Evolutionary conservation across 106 monocot genomes (phyloP).

Genomic region (Allium fistulosum): DNA sequence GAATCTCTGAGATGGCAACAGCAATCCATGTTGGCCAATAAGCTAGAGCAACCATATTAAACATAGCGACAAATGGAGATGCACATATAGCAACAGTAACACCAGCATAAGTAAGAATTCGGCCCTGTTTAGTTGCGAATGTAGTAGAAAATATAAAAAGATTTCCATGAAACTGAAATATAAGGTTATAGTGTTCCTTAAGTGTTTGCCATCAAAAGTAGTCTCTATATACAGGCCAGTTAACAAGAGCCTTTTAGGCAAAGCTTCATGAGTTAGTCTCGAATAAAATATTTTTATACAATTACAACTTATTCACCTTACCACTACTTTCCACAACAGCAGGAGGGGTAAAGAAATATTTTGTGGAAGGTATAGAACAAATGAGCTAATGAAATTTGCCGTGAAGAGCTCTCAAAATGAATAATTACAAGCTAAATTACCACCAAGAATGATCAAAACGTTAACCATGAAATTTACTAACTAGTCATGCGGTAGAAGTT

Average conservation of each 20-base stretch:
- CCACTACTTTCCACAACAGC: too few relatives aligned
- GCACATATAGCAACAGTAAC: slow-evolving; percentile 75
- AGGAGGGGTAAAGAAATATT: too few relatives aligned
- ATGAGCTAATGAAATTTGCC: not conserved
- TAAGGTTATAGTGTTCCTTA: not conserved
- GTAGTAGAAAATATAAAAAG: slow-evolving; percentile 3
- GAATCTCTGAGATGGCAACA: slow-evolving; percentile 73
- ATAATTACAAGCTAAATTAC: not conserved
- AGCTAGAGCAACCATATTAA: slow-evolving; percentile 76
- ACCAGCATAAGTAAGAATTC: slow-evolving; percentile 83
- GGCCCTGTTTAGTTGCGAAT: slow-evolving; percentile 40
- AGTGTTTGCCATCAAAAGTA: not conserved
- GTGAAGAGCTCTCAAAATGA: not conserved
- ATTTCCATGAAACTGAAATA: slow-evolving; percentile 1
- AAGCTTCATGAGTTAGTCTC: too few relatives aligned
- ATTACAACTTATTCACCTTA: too few relatives aligned
- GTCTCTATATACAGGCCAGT: too few relatives aligned
- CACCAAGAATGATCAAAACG: too few relatives aligned
- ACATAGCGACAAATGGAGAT: slow-evolving; percentile 64
- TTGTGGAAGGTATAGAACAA: too few relatives aligned
- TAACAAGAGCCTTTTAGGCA: too few relatives aligned
- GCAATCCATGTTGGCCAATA: slow-evolving; percentile 87
- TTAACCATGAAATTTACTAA: too few relatives aligned
- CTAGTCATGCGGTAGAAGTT: too few relatives aligned
- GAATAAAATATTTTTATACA: too few relatives aligned